A percentile compares a stretch with the other conserved stretches of the same genome.
Evolutionary conservation across 495 filamentous ascomycete species (phyloP).

Genomic region (Aspergillus haitiensis): DNA sequence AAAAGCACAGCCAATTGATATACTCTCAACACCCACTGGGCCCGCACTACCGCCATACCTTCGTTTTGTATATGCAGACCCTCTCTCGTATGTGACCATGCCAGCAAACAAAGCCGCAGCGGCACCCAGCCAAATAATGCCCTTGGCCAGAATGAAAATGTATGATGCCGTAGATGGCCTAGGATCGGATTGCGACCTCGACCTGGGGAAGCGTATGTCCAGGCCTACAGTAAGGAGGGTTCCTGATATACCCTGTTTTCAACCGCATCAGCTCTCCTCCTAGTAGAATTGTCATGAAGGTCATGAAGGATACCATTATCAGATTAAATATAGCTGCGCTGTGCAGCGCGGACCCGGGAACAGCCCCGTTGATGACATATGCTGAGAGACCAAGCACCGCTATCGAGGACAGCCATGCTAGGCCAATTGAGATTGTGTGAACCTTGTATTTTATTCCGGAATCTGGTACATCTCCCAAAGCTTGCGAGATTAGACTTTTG

Average conservation of each 20-base stretch:
- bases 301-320: not conserved
- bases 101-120: not conserved
- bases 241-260: not conserved
- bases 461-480: not conserved
- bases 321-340: slow-evolving; percentile 2
- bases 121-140: not conserved
- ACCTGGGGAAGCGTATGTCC: not conserved
- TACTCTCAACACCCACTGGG: slow-evolving; percentile 2
- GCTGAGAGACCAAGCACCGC: slow-evolving; percentile 4
- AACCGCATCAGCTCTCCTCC: not conserved
- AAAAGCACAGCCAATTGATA: not conserved
- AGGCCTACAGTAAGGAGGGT: not conserved
- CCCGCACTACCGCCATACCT: not conserved
- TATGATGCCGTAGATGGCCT: not conserved
- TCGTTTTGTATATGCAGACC: slow-evolving; percentile 3
- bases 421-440: not conserved
- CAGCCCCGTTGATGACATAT: not conserved
- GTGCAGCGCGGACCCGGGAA: not conserved
- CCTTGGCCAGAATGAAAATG: slow-evolving; percentile 4
- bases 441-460: slow-evolving; percentile 2
- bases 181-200: slow-evolving; percentile 4
- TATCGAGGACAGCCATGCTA: slow-evolving; percentile 1
- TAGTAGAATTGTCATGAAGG: not conserved
- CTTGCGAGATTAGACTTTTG: not conserved
- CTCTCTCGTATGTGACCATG: not conserved